Evolutionary conservation across 495 filamentous ascomycete genomes (phyloP), one percentile per base, ranked within the genome.

Genomic region (Penicillium atrosanguineum): DNA sequence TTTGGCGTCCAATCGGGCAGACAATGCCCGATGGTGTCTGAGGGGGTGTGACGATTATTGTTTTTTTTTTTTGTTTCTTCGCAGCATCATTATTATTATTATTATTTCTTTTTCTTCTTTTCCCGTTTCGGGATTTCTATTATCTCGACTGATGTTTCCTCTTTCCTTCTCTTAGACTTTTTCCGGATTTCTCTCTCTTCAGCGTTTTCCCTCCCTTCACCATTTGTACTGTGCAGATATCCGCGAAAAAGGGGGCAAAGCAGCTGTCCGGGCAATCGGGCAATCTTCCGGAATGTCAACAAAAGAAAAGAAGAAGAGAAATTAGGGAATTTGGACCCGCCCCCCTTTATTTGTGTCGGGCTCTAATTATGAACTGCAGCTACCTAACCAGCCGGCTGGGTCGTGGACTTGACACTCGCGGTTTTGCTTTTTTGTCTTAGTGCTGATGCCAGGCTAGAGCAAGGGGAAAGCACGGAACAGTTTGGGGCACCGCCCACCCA

Each of bases 241-340:
- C 55, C 38, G 54, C 21, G 44, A 54, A 48, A 43, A 48, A 47
- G 46, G 50, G 59, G 54, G 39, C 41, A 28, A 46, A 50, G 56
- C 47, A 54, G 56, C 50, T 59, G 56, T 54, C 56, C 56, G 56
- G 39, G 46, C 52, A 59, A 59, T 55, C 51, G 56, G 39, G 41
- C 48, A 59, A 54, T 55, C 36, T 18, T 21, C 20, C n/a, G 52
- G 56, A 54, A 59, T 59, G 56, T 55, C 42, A 39, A 44, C 46
- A 38, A 39, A 42, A 34, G 11, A 31, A 31, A 31, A 31, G n/a
- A n/a, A n/a, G n/a, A 31, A 31, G 7, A 31, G 26, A 8, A 31
- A 31, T 8, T 31, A 34, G 31, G 31, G 31, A 34, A 39, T 37
- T 16, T 20, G 38, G 42, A 18, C 34, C 46, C 16, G 28, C 48